These are phyloP conservation scores for Scytalidium sp. DNA, from an alignment of 2,329 filamentous ascomycete genomes.

Conservation along the genomic window DNA sequence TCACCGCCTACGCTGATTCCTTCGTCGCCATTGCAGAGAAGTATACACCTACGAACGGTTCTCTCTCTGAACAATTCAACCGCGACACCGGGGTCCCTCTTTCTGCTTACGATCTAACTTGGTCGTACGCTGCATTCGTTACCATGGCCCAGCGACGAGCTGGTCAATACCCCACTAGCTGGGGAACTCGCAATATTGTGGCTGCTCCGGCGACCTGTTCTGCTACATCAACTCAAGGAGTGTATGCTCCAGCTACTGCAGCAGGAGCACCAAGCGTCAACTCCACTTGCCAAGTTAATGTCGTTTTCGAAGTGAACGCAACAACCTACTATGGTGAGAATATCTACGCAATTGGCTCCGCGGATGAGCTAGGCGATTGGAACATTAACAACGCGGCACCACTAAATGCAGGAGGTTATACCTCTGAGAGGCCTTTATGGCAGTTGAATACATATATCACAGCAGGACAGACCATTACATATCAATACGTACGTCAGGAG, in stretches of 20 bases:
- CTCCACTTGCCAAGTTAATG: conserved; percentile 24
- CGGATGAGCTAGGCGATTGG: conserved; percentile 41
- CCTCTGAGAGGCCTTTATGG: conserved; percentile 41
- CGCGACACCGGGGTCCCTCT: conserved; percentile 49
- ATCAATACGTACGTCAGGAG: conserved; percentile 43
- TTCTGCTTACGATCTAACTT: conserved; percentile 67
- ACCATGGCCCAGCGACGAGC: conserved; percentile 55
- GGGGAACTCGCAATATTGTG: conserved; percentile 44
- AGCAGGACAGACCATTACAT: conserved; percentile 39
- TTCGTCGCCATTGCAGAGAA: conserved; percentile 46
- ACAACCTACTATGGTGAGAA: conserved; percentile 46
- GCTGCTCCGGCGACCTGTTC: conserved; percentile 47
- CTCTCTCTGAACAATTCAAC: conserved; percentile 64
- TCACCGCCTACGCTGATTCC: conserved; percentile 60
- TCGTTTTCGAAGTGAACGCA: conserved; percentile 44
- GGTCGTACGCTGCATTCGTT: conserved; percentile 70
- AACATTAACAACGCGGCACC: conserved; percentile 27
- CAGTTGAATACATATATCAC: conserved; percentile 35
- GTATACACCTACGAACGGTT: conserved; percentile 55
- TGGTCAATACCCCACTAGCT: conserved; percentile 51
- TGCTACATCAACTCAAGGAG: conserved; percentile 41
- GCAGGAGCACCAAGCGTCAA: conserved; percentile 34
- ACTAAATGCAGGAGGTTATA: conserved; percentile 40
- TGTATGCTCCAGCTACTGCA: conserved; percentile 47
- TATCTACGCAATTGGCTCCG: conserved; percentile 41